These are phyloP conservation scores for Trichophyton simii DNA, from an alignment of 2,329 filamentous ascomycete species.

Conservation along the genomic window DNA sequence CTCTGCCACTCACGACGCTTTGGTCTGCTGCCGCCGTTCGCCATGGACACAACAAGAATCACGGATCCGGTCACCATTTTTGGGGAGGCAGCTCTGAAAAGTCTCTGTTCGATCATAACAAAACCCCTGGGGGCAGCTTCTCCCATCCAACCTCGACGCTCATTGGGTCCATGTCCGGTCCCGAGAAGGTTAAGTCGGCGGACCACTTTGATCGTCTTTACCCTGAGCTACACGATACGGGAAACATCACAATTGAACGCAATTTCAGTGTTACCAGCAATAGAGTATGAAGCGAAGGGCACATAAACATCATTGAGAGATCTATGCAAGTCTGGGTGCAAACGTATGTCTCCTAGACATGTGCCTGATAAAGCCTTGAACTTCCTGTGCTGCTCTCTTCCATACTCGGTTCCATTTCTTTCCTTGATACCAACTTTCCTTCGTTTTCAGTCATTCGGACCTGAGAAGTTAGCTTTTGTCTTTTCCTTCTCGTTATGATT, in stretches of 20 bases:
- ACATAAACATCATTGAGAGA: neutral
- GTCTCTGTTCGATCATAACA: neutral
- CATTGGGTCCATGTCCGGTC: neutral
- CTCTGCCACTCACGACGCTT: slow-evolving; percentile 53
- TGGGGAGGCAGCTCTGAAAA: slow-evolving; percentile 4
- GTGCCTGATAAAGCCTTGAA: neutral
- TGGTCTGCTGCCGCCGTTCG: slow-evolving; percentile 43
- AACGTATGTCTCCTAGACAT: neutral
- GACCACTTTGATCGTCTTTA: slow-evolving; percentile 12
- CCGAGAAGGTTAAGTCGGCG: slow-evolving; percentile 1
- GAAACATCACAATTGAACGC: slow-evolving; percentile 9
- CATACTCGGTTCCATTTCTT: neutral
- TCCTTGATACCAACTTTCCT: neutral
- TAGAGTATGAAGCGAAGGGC: slow-evolving; percentile 1
- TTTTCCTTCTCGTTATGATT: neutral
- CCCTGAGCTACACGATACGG: slow-evolving; percentile 8
- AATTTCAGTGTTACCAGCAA: slow-evolving; percentile 11
- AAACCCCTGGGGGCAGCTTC: neutral
- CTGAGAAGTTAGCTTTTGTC: neutral
- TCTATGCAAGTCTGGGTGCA: neutral
- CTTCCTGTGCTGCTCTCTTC: neutral
- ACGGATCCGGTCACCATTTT: slow-evolving; percentile 1
- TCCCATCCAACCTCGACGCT: neutral
- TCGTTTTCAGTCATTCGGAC: neutral
- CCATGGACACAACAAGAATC: slow-evolving; percentile 11